Percentiles rank a stretch among this genome's conserved stretches.
Conservation (phyloP, 495 filamentous ascomycete genomes). For the Hypoxylon rickii region DNA sequence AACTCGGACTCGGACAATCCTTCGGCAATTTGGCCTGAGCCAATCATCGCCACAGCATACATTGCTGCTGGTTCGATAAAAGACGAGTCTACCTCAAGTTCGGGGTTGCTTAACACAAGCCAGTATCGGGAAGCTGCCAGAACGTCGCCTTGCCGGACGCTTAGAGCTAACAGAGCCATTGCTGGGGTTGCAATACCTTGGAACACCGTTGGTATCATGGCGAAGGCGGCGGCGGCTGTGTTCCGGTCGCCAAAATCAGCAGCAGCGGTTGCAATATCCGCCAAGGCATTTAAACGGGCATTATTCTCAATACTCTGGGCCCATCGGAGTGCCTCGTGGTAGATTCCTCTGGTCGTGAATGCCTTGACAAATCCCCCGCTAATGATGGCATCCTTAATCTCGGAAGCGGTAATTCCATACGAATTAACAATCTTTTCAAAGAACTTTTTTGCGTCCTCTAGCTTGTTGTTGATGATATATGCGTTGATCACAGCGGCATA, state of each 20-base stretch:
- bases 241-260: constrained; percentile 78
- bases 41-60: constrained; percentile 82
- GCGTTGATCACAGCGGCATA: constrained; percentile 88
- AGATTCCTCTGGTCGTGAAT: constrained; percentile 64
- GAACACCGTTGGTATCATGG: constrained; percentile 55
- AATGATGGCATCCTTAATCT: constrained; percentile 71
- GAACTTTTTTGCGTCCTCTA: constrained; percentile 80
- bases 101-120: constrained; percentile 66
- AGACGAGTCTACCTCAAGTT: constrained; percentile 59
- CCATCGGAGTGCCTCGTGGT: constrained; percentile 68
- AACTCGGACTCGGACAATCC: constrained; percentile 74
- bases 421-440: constrained; percentile 73
- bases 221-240: constrained; percentile 71
- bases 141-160: constrained; percentile 78
- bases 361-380: constrained; percentile 75
- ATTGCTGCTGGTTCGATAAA: constrained; percentile 86
- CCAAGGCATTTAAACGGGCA: constrained; percentile 43
- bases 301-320: constrained; percentile 56
- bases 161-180: constrained; percentile 83
- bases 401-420: constrained; percentile 55
- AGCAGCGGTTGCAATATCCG: constrained; percentile 58
- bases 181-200: constrained; percentile 63
- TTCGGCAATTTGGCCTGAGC: constrained; percentile 75
- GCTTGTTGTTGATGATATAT: constrained; percentile 77
- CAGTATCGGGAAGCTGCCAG: constrained; percentile 76